phyloP scores from a whole-genome alignment of 2,329 filamentous ascomycete species.

The Pseudogymnoascus sp. region DNA sequence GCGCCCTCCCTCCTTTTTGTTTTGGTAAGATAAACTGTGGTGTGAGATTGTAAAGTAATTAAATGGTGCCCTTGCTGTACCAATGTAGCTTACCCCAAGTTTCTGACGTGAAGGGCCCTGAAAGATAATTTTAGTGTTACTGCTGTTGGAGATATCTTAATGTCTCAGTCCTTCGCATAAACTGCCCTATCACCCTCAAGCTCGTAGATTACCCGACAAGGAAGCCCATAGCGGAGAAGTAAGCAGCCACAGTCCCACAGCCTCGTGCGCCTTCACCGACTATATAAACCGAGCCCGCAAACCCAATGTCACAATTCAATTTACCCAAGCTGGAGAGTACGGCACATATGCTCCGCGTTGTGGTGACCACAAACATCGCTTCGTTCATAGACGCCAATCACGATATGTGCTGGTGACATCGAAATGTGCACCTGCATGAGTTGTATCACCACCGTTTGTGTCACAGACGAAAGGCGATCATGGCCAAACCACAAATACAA shows the following conservation, averaged over 20 bases:
- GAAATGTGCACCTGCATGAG: not conserved
- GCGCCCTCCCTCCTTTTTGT: not conserved
- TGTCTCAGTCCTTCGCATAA: not conserved
- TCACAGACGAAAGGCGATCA: not conserved
- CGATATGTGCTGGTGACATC: not conserved
- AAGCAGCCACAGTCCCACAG: not conserved
- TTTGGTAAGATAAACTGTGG: not conserved
- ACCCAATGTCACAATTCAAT: not conserved
- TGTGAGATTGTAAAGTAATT: not conserved
- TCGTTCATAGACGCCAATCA: not conserved
- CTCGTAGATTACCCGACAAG: not conserved
- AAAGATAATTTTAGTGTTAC: not conserved
- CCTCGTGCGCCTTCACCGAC: too few relatives aligned
- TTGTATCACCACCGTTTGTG: not conserved
- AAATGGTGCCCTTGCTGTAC: too few relatives aligned
- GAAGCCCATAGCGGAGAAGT: not conserved
- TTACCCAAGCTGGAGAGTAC: not conserved
- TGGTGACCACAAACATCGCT: not conserved
- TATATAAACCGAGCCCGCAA: not conserved
- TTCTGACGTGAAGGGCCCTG: not conserved
- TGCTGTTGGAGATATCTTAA: not conserved
- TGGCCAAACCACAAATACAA: not conserved
- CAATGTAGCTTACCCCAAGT: not conserved
- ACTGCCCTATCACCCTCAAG: not conserved
- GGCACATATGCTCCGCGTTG: too few relatives aligned